Conservation (phyloP, 2,329 filamentous ascomycete species). For the Aureobasidium sp. region DNA sequence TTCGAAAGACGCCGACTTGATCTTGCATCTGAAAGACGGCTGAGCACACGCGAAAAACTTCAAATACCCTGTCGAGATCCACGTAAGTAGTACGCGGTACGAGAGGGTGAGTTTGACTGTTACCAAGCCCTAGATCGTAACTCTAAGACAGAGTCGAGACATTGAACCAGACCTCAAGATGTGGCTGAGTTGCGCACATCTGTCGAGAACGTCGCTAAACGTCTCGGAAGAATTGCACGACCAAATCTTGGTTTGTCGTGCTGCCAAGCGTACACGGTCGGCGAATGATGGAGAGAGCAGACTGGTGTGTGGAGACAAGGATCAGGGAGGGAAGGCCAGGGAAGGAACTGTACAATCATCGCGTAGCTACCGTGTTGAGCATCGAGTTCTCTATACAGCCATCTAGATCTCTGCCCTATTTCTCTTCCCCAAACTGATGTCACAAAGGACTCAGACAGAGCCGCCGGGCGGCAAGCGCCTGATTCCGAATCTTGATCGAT, state of each 20-base stretch:
- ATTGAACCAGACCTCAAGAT: background rate
- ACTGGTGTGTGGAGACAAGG: background rate
- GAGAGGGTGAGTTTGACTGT: too few relatives aligned
- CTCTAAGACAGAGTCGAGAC: background rate
- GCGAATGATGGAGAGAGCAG: background rate
- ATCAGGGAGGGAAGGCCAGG: background rate
- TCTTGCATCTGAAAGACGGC: background rate
- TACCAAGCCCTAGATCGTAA: background rate
- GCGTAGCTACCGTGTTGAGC: background rate
- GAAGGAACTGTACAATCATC: too few relatives aligned
- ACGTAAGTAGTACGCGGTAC: background rate
- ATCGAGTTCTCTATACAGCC: background rate
- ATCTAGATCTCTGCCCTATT: background rate
- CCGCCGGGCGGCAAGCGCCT: slow-evolving; percentile 4
- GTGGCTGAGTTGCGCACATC: background rate
- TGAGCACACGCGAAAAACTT: background rate
- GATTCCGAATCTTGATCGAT: background rate
- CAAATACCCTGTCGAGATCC: background rate
- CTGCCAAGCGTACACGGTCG: background rate
- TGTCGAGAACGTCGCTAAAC: background rate
- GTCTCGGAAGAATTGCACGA: background rate
- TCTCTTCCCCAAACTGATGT: background rate
- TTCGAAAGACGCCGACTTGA: background rate
- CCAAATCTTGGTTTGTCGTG: background rate
- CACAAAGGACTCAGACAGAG: background rate